Evolutionary conservation across 345 rosid genomes (phyloP).

Genomic region (Eucalyptus marginata): DNA sequence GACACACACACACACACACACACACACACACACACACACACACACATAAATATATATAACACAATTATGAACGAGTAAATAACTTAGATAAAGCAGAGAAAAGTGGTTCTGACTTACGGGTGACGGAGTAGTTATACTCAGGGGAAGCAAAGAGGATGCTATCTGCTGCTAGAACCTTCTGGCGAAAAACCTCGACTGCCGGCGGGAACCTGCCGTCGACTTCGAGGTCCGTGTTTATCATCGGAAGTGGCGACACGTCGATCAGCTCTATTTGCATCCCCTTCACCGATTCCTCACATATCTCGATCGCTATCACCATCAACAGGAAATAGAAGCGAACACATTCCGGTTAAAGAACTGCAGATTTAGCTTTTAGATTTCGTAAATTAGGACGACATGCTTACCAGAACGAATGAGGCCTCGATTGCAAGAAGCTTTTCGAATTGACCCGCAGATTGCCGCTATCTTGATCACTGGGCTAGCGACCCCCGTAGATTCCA

Average conservation of each 20-base stretch:
- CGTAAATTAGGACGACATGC: background rate
- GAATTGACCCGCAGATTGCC: conserved; percentile 72
- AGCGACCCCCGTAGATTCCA: conserved; percentile 26
- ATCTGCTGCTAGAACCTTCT: conserved; percentile 42
- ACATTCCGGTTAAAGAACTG: background rate
- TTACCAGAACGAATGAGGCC: conserved; percentile 71
- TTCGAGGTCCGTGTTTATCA: conserved; percentile 57
- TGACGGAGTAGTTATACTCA: conserved; percentile 57
- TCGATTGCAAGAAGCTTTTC: conserved; percentile 51
- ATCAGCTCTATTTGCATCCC: conserved; percentile 40
- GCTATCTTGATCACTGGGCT: conserved; percentile 46
- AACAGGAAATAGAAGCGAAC: background rate
- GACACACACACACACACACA: background rate
- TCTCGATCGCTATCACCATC: conserved; percentile 17
- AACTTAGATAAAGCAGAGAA: background rate
- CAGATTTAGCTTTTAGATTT: background rate
- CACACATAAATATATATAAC: too few species aligned
- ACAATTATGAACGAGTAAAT: background rate
- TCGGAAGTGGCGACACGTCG: conserved; percentile 45
- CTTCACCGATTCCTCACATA: conserved; percentile 18
- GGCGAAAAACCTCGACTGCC: conserved; percentile 56
- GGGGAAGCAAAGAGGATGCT: conserved; percentile 60
- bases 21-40: too few species aligned
- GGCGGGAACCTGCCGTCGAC: conserved; percentile 39
- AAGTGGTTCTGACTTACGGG: conserved; percentile 14